Base-by-base conservation (phyloP, 768 basidiomycete species). In the Mycena galopus region DNA sequence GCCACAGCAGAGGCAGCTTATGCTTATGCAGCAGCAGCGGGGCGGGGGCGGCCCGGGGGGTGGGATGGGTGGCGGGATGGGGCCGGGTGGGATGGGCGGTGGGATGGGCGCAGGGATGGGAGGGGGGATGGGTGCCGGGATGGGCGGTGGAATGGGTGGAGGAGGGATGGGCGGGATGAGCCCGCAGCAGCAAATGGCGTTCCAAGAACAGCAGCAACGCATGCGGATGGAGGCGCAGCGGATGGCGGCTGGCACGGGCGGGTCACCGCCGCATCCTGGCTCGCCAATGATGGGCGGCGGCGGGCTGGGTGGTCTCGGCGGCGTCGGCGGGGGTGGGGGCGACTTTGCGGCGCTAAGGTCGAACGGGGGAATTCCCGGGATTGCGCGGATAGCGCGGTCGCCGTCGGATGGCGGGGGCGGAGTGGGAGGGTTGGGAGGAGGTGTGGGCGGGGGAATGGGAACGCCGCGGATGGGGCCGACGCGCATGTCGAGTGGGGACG, bases 321-420 rank as follows among this genome's bases (percentile, higher is more conserved):
- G n/a, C n/a, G n/a, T n/a, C n/a, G n/a, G n/a, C n/a, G 35, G 35
- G 14, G 35, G 39, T 39, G 39, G 81, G 61, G 77, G 81, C 75
- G 81, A 84, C 65, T 88, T 88, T 69, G 86, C 89, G 16, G 84
- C 85, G 7, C 81, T 91, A 33, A 85, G 90, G 23, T 91, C 91
- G 50, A 91, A 89, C 77, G 82, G 86, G 50, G 80, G 88, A 25
- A 91, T 94, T 64, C 92, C 92, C 0, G 93, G 93, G 16, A 94
- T 94, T 63, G 92, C 93, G 25, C 85, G 93, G 76, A 93, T 90
- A 75, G 88, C 89, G 60, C 86, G 93, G 66, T 94, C 93, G 50
- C 93, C 93, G n/a, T 90, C 92, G 21, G 93, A 94, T 71, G 84
- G 86, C 39, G 68, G 67, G 3, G 39, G 39, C 12, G 39, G 39